Evolutionary conservation across 805 yeast species (phyloP), one percentile per base, ranked within the genome.

Genomic region (Yarrowia sp.): DNA sequence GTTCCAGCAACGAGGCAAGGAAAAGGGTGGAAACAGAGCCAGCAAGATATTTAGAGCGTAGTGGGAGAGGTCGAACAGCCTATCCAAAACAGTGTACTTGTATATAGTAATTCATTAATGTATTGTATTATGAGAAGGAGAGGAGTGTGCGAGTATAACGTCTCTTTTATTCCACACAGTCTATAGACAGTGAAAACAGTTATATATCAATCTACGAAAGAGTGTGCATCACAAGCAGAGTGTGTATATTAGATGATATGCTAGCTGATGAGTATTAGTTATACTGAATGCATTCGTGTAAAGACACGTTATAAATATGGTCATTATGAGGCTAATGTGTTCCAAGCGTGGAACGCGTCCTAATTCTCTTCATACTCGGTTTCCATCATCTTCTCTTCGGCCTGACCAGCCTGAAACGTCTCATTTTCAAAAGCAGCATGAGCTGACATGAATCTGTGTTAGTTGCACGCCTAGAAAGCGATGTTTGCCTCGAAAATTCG

Each of bases 391-490:
- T 52, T 52, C 13, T 63, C 67, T 10, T 64, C 67, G 1, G 49
- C 67, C 43, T 52, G 67, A 3, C 60, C 60, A 2, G 49, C 67
- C 44, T 52, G 60, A 7, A 42, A 50, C 20, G 60, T 64, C 10
- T 52, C 67, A 15, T 64, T 40, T 10, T 64, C 67, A 8, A 64
- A 64, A 17, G 50, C 50, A 3, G 52, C 50, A 20, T 64, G 67
- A 14, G 67, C 67, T 9, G 67, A 49, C 60, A 64, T 64, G 40
- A 64, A 61, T 24, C 66, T 60, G 30, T 8, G 46, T 46, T 47
- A 61, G 55, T 13, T 20, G 4, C 7, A 13, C 20, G 30, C 20
- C 14, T 10, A 9, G 7, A 34, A 34, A 34, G 30, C 30, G 5
- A 5, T 5, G 30, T 24, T 20, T 13, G 30, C 3, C 47, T 12